Evolutionary conservation across 192 early-diverging fungal genomes (phyloP).

Genomic region (Backusella mclennaniae): DNA sequence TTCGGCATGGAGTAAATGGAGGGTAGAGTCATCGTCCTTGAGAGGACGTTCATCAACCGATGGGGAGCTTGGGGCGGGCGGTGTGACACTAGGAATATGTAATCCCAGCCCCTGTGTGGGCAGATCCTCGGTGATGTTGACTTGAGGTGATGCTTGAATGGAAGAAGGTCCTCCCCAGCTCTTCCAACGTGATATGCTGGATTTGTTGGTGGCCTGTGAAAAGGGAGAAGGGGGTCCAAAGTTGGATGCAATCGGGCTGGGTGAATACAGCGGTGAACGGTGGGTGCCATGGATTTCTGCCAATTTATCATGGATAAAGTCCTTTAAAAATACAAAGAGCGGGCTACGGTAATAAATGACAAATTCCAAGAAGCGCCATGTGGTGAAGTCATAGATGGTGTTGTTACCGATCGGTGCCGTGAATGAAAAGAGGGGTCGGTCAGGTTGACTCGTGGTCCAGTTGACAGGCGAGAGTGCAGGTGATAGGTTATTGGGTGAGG

Average conservation of each 20-base stretch:
- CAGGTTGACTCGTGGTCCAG: not conserved
- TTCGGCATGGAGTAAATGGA: conserved; percentile 11
- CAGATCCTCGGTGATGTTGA: not conserved
- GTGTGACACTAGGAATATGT: conserved; percentile 10
- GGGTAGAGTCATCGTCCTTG: not conserved
- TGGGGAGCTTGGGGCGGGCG: conserved; percentile 4
- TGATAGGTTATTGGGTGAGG: not conserved
- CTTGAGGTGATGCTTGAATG: not conserved
- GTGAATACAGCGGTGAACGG: conserved; percentile 7
- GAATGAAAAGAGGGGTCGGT: not conserved
- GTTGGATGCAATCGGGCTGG: not conserved
- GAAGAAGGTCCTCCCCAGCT: conserved; percentile 41
- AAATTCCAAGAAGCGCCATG: conserved; percentile 56
- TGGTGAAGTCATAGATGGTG: conserved; percentile 38
- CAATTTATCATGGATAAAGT: conserved; percentile 42
- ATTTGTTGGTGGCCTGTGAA: not conserved
- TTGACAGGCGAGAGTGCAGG: not conserved
- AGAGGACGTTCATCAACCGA: not conserved
- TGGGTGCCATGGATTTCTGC: conserved; percentile 17
- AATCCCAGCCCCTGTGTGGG: conserved; percentile 10
- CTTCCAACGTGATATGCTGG: conserved; percentile 39
- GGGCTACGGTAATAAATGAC: conserved; percentile 47
- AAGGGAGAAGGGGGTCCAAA: conserved; percentile 8
- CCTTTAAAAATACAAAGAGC: conserved; percentile 44
- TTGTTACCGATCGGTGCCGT: not conserved